These are phyloP conservation scores for Gracilariopsis chorda DNA, from an alignment of 23 red algal species.

Conservation along the genomic window DNA sequence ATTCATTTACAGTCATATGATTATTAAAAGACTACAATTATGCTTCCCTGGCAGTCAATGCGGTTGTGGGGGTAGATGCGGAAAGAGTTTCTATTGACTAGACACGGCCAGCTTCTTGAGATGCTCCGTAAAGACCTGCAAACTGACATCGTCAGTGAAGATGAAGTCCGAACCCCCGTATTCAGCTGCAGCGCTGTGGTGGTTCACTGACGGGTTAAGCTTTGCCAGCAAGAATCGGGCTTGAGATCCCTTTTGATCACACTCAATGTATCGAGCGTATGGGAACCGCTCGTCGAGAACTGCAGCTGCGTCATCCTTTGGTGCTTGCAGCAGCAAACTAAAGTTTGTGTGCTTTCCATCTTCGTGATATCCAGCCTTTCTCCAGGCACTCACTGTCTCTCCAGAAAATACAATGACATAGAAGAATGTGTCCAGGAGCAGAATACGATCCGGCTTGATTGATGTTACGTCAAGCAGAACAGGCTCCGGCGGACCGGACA, in stretches of 20 bases:
- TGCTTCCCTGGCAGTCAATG: too few species aligned
- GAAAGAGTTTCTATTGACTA: conserved; percentile 39
- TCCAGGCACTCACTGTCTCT: conserved; percentile 83
- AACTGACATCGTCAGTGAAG: conserved; percentile 94
- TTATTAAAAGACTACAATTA: too few species aligned
- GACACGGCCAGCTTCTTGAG: conserved; percentile 71
- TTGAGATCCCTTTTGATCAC: conserved; percentile 89
- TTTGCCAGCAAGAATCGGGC: conserved; percentile 97
- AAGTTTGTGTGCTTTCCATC: conserved; percentile 84
- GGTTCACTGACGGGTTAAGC: conserved; percentile 93
- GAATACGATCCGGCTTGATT: conserved; percentile 77
- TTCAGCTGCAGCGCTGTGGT: conserved; percentile 74
- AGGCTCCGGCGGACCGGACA: conserved; percentile 79
- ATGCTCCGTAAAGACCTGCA: conserved; percentile 94
- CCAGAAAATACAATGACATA: conserved; percentile 96
- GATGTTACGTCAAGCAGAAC: conserved; percentile 93
- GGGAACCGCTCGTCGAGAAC: conserved; percentile 89
- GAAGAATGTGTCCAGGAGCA: conserved; percentile 97
- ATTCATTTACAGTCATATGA: too few species aligned
- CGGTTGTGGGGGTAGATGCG: too few species aligned
- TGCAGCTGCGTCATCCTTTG: conserved; percentile 87
- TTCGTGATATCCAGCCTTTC: conserved; percentile 91
- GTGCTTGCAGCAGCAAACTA: conserved; percentile 82
- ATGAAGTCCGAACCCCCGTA: conserved; percentile 69
- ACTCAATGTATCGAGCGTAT: conserved; percentile 95